These are phyloP conservation scores for Aureoboletus auriporus DNA, from an alignment of 768 basidiomycete species.

Conservation along the genomic window DNA sequence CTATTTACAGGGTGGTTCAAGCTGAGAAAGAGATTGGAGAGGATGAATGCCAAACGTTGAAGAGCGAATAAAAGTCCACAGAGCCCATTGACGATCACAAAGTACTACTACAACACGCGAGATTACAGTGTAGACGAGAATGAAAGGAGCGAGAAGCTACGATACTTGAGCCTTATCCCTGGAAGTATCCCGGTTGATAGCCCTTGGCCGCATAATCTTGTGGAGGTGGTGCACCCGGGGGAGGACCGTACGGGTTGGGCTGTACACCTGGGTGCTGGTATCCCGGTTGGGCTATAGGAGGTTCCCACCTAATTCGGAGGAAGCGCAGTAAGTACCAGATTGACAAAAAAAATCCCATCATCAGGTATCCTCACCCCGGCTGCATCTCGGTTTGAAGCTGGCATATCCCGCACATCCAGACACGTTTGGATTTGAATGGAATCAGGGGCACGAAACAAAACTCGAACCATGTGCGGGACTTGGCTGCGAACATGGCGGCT, in stretches of 20 bases:
- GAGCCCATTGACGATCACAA: not conserved
- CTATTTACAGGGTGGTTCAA: slow-evolving; percentile 21
- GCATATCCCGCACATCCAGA: slow-evolving; percentile 74
- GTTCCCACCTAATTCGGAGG: slow-evolving; percentile 30
- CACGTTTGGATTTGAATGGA: slow-evolving; percentile 54
- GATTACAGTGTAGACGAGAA: not conserved
- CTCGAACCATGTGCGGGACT: slow-evolving; percentile 70
- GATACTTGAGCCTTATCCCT: slow-evolving; percentile 9
- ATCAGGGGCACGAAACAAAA: slow-evolving; percentile 71
- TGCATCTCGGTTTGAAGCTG: slow-evolving; percentile 55
- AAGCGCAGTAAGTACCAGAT: not conserved
- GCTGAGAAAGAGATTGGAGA: slow-evolving; percentile 5
- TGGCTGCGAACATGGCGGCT: slow-evolving; percentile 62
- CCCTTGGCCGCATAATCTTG: slow-evolving; percentile 7
- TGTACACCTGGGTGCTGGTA: slow-evolving; percentile 35
- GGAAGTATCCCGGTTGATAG: slow-evolving; percentile 29
- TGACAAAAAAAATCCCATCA: too few relatives aligned
- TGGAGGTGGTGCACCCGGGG: slow-evolving; percentile 2
- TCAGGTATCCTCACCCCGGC: slow-evolving; percentile 38
- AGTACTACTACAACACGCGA: not conserved
- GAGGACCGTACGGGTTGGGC: slow-evolving; percentile 9
- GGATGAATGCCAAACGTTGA: slow-evolving; percentile 2
- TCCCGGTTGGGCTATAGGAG: slow-evolving; percentile 31
- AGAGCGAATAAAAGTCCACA: not conserved
- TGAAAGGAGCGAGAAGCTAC: not conserved